Percentiles rank a stretch among this genome's conserved stretches.
Conservation (phyloP, 1,284 basidiomycete genomes). For the Malassezia arunalokei region DNA sequence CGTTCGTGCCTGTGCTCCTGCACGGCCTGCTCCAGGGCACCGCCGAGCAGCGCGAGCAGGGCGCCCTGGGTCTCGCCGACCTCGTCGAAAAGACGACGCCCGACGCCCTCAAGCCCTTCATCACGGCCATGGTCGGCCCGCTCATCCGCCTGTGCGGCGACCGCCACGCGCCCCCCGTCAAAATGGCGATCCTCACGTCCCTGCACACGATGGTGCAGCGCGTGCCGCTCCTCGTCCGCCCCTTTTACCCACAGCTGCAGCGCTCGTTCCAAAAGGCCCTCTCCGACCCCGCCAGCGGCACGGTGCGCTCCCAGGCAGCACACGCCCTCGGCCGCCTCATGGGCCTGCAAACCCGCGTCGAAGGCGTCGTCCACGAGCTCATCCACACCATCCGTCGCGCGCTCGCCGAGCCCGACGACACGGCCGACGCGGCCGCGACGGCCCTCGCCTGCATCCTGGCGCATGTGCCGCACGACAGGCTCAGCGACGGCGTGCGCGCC, state of each 20-base stretch:
- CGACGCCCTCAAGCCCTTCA: constrained; percentile 82
- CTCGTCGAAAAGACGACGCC: constrained; percentile 82
- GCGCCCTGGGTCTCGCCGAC: constrained; percentile 85
- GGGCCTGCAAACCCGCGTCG: constrained; percentile 53
- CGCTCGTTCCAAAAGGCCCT: constrained; percentile 91
- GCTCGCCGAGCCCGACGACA: constrained; percentile 49
- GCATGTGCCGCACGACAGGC: constrained; percentile 58
- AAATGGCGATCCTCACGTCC: constrained; percentile 37
- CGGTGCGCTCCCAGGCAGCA: constrained; percentile 70
- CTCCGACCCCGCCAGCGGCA: constrained; percentile 64
- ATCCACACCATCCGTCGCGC: constrained; percentile 50
- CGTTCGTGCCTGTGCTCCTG: constrained; percentile 76
- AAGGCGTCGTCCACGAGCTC: constrained; percentile 72
- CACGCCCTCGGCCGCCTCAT: constrained; percentile 81
- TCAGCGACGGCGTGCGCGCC: constrained; percentile 64
- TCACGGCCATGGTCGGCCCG: constrained; percentile 89
- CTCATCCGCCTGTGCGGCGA: constrained; percentile 56
- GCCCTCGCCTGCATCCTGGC: constrained; percentile 67
- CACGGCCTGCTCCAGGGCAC: constrained; percentile 56
- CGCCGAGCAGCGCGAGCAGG: constrained; percentile 62
- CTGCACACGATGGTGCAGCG: constrained; percentile 38
- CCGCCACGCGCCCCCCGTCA: constrained; percentile 41
- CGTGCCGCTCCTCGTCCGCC: constrained; percentile 80
- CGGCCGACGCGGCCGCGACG: constrained; percentile 58
- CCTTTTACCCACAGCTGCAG: constrained; percentile 96